These are phyloP conservation scores for Xenosphaeropsis pyriputrescens DNA, from an alignment of 2,329 filamentous ascomycete species.

Conservation along the genomic window DNA sequence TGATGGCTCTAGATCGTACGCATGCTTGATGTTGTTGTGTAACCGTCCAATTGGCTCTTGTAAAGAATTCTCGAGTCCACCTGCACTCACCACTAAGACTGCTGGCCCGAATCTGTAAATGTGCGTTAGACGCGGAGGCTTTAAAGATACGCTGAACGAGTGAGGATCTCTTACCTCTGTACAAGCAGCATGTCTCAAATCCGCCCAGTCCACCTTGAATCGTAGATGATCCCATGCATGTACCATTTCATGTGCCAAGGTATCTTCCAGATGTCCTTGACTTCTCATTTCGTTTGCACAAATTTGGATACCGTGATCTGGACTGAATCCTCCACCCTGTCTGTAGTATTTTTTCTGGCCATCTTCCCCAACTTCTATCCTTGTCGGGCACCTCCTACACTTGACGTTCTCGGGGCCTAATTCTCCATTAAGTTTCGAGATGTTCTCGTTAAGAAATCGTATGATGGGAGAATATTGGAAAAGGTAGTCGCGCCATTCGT, in stretches of 20 bases:
- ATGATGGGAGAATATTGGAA: constrained; percentile 76
- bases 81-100: constrained; percentile 90
- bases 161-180: constrained; percentile 52
- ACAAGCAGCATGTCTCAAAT: constrained; percentile 82
- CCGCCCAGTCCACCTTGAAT: constrained; percentile 76
- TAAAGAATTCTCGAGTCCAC: constrained; percentile 76
- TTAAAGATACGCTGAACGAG: not conserved
- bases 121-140: not conserved
- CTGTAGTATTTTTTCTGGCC: constrained; percentile 35
- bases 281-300: constrained; percentile 85
- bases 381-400: constrained; percentile 62
- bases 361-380: constrained; percentile 25
- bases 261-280: constrained; percentile 77
- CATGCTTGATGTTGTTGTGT: constrained; percentile 92
- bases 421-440: constrained; percentile 62
- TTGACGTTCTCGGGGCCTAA: constrained; percentile 63
- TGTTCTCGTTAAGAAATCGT: constrained; percentile 73
- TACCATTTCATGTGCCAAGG: constrained; percentile 92
- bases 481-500: constrained; percentile 70
- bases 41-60: constrained; percentile 71
- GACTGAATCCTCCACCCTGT: constrained; percentile 69
- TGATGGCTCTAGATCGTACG: constrained; percentile 65
- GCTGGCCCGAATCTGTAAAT: constrained; percentile 66
- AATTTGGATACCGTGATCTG: constrained; percentile 74
- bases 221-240: constrained; percentile 89